These are phyloP conservation scores for Stylonectria norvegica DNA, from an alignment of 2,329 filamentous ascomycete genomes.

Conservation along the genomic window DNA sequence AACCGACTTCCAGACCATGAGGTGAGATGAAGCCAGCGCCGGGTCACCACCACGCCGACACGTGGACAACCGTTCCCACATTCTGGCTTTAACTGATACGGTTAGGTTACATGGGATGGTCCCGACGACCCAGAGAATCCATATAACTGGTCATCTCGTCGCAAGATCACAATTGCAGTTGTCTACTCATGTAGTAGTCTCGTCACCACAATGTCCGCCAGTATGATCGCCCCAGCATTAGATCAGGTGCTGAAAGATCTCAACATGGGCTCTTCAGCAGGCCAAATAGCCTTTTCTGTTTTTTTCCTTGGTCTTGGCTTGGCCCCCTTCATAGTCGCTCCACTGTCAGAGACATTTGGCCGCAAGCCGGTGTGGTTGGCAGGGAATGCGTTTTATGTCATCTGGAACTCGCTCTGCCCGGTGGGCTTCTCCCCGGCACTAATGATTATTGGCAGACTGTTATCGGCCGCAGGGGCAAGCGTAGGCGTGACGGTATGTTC, in stretches of 20 bases:
- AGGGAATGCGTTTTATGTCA: conserved; percentile 32
- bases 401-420: conserved; percentile 36
- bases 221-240: conserved; percentile 36
- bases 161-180: conserved; percentile 25
- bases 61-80: not conserved
- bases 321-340: conserved; percentile 33
- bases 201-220: conserved; percentile 35
- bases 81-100: not conserved
- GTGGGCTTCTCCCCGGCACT: conserved; percentile 29
- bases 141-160: conserved; percentile 54
- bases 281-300: conserved; percentile 33
- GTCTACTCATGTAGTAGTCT: conserved; percentile 33
- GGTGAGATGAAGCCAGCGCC: too few species aligned
- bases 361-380: conserved; percentile 33
- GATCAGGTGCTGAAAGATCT: conserved; percentile 32
- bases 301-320: conserved; percentile 36
- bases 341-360: conserved; percentile 34
- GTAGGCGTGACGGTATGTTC: conserved; percentile 28
- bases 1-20: not conserved
- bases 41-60: not conserved
- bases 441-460: conserved; percentile 29
- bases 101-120: conserved; percentile 44
- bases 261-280: conserved; percentile 17
- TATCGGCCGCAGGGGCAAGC: conserved; percentile 26
- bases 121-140: conserved; percentile 58